phyloP scores from a whole-genome alignment of 768 basidiomycete species.

The Hypsizygus marmoreus region DNA sequence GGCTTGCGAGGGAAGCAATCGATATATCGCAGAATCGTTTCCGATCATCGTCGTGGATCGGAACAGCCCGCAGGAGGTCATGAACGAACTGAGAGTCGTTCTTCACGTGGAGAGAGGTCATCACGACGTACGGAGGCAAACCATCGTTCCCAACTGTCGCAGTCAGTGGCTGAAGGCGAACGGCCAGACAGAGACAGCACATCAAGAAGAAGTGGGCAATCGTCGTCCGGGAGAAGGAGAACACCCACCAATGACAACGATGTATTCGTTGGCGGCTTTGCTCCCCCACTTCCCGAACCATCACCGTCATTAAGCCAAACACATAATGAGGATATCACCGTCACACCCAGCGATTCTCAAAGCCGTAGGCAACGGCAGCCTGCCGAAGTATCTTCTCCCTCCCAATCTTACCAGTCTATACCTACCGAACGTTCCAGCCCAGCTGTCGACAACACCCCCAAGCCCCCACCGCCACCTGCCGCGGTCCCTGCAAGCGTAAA shows the following conservation, averaged over 20 bases:
- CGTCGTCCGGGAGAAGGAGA: slow-evolving; percentile 41
- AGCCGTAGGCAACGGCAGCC: slow-evolving; percentile 9
- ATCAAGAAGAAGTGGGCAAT: slow-evolving; percentile 40
- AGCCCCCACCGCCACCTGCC: slow-evolving; percentile 30
- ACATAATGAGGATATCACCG: slow-evolving; percentile 18
- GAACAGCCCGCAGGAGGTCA: slow-evolving; percentile 39
- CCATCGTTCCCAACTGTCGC: slow-evolving; percentile 53
- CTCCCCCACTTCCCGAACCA: slow-evolving; percentile 20
- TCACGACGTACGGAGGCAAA: slow-evolving; percentile 42
- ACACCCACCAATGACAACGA: slow-evolving; percentile 35
- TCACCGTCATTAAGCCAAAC: slow-evolving; percentile 10
- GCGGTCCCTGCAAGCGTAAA: slow-evolving; percentile 69
- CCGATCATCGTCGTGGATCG: slow-evolving; percentile 60
- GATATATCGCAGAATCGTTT: slow-evolving; percentile 75
- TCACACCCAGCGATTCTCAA: slow-evolving; percentile 10
- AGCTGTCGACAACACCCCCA: slow-evolving; percentile 15
- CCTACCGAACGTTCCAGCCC: slow-evolving; percentile 6
- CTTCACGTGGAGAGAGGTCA: slow-evolving; percentile 49
- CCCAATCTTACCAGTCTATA: slow-evolving; percentile 7
- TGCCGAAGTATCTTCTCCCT: slow-evolving; percentile 2
- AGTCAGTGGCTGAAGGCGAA: slow-evolving; percentile 42
- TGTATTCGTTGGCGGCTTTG: slow-evolving; percentile 56
- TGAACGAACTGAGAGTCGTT: slow-evolving; percentile 59
- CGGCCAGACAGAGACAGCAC: slow-evolving; percentile 39
- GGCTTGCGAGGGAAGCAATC: slow-evolving; percentile 93